Conservation (phyloP, 495 filamentous ascomycete species). For the Cryomyces minteri region DNA sequence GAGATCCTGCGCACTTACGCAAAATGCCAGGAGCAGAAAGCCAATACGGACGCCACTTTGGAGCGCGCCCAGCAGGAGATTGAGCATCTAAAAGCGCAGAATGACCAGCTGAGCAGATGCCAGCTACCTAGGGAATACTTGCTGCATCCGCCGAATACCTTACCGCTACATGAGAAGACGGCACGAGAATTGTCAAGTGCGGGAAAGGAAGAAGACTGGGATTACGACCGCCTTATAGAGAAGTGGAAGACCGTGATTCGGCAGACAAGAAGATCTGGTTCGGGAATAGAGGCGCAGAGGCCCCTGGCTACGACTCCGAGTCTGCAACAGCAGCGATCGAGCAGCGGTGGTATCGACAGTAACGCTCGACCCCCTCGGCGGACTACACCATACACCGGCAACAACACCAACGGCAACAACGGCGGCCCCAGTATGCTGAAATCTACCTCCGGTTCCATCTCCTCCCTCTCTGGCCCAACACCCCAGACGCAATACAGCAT, state of each 20-base stretch:
- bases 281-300: constrained; percentile 13
- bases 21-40: constrained; percentile 45
- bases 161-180: constrained; percentile 33
- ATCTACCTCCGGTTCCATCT: constrained; percentile 2
- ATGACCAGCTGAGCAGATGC: constrained; percentile 46
- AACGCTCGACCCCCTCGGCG: not conserved
- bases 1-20: constrained; percentile 57
- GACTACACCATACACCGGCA: not conserved
- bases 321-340: not conserved
- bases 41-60: constrained; percentile 39
- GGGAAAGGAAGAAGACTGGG: constrained; percentile 24
- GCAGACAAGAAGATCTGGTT: constrained; percentile 8
- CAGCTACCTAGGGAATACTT: constrained; percentile 58
- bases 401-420: not conserved
- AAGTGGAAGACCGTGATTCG: constrained; percentile 38
- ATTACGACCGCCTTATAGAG: constrained; percentile 34
- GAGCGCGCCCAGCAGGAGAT: constrained; percentile 50
- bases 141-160: constrained; percentile 40
- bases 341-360: constrained; percentile 1
- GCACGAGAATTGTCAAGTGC: constrained; percentile 9
- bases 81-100: constrained; percentile 47
- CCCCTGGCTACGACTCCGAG: constrained; percentile 3
- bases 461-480: not conserved
- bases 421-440: not conserved
- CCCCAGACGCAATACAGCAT: not conserved